Base-by-base conservation (phyloP, 2,329 filamentous ascomycete species). In the Exophiala spinifera region DNA sequence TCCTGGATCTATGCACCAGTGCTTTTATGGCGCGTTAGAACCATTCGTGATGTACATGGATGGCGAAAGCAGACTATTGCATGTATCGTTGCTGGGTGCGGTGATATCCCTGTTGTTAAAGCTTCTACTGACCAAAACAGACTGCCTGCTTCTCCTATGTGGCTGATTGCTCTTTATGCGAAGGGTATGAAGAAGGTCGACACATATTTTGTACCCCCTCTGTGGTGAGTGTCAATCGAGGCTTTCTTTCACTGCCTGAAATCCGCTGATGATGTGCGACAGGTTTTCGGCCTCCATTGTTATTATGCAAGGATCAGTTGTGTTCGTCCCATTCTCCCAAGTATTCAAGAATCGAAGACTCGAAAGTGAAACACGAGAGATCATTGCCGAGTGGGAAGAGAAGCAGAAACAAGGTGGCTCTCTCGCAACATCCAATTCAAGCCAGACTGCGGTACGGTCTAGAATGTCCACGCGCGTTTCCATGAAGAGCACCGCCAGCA, bases 61-160 rank as follows among this genome's bases (percentile, higher is more conserved):
- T 88, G 85, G 85, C 76, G 83, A 10, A 64, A 79, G 4, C 84
- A 87, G 65, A 87, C 84, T 28, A 79, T 83, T 37, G 66, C 75
- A 36, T 75, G 75, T 50, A 70, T 76, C 47, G 52, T 79, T 50
- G 70, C 74, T 39, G 73, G 71, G 70, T 76, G 60, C 46, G 56
- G 45, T 14, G 14, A n/a, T 14, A 3, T 31, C 33, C 4, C 13
- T 23, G 19, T 43, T 13, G 36, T 25, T 25, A 19, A 19, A 21
- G 55, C 19, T 8, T 23, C 15, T 50, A 28, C 53, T 49, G 20
- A 43, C 45, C 23, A 57, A 19, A 34, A 15, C 44, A 84, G 81
- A 52, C 76, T 88, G 17, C 83, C 80, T 51, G 84, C 83, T 19
- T 81, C 83, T 7, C 85, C 85, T 0, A 77, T 88, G 72, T 88